Base-by-base conservation (phyloP, 176 grass and related monocot species). In the Thinopyrum elongatum region DNA sequence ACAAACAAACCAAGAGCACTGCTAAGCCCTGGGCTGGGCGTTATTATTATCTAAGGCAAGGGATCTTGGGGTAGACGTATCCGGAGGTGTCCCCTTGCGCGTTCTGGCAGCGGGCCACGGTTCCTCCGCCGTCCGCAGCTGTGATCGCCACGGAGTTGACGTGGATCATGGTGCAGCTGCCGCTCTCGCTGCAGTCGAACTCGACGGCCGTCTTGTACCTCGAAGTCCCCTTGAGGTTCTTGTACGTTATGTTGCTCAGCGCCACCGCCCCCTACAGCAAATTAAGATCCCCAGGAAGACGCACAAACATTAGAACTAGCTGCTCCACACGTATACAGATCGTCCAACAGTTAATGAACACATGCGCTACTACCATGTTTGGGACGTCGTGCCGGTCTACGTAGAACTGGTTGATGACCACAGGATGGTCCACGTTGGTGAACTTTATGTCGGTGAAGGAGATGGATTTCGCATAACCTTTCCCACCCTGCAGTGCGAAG, bases 401-500 rank as follows among this genome's bases (percentile, higher is more conserved):
- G 23, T 92, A 92, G 87, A 86, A 92, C 59, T 92, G 86, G 65
- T 86, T 55, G 78, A 92, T 89, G 4, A 89, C 0, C 14, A 92
- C 71, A 0, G 86, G 90, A 57, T 89, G 22, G 8, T 62, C 60
- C n/a, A 86, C 90, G 27, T 89, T 79, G 57, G 59, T 26, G 78
- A 92, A 86, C 5, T 59, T 66, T 67, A 92, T 61, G 75, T 86
- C 25, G 72, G 23, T 72, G 73, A 86, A 92, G 0, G 71, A 80
- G 64, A 85, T 86, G 55, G 35, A 77, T 36, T 11, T 80, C 22
- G 73, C 92, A 84, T 83, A 89, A 4, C 83, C 90, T 17, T 47
- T 26, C 7, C 65, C 90, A 67, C 87, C 87, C 81, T 88, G 51
- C 47, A 51, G 47, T 4, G 14, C 3, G 2, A 1, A 62, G 31